Percentiles rank a stretch among this genome's conserved stretches.
Evolutionary conservation across 768 basidiomycete species (phyloP).

Genomic region (Mycena olivaceomarginata): DNA sequence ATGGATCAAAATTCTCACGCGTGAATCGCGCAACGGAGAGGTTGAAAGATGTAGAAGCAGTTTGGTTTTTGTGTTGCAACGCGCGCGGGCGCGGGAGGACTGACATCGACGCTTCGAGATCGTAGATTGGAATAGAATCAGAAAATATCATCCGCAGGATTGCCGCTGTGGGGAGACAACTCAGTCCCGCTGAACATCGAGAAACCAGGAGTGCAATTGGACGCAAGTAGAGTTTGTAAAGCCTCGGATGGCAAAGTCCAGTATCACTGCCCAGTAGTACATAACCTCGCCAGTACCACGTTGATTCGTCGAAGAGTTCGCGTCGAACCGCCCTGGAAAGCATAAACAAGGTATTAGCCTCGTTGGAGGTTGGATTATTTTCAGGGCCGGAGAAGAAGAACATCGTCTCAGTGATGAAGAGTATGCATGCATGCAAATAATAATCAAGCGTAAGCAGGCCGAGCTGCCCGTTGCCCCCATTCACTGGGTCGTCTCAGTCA

Average conservation of each 20-base stretch:
- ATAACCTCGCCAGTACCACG: background rate
- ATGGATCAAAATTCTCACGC: background rate
- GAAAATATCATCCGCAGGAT: background rate
- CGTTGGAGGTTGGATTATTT: constrained; percentile 5
- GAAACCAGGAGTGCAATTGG: no score
- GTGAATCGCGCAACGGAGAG: constrained; percentile 12
- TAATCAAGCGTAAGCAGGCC: background rate
- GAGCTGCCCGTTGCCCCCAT: background rate
- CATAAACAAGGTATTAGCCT: constrained; percentile 24
- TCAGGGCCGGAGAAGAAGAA: constrained; percentile 3
- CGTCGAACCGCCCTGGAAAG: constrained; percentile 9
- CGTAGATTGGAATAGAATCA: background rate
- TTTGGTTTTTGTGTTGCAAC: background rate
- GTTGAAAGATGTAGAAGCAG: background rate
- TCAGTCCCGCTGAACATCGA: no score
- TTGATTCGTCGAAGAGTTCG: background rate
- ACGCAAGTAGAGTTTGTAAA: background rate
- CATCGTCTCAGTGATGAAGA: background rate
- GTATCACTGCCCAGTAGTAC: background rate
- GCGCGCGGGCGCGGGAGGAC: background rate
- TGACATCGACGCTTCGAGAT: background rate
- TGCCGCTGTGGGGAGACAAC: no score
- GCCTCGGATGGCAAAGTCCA: background rate
- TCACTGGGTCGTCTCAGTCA: background rate
- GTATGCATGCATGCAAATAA: background rate